These are phyloP conservation scores for Cantharellus anzutake DNA, from an alignment of 768 basidiomycete species.

Conservation along the genomic window DNA sequence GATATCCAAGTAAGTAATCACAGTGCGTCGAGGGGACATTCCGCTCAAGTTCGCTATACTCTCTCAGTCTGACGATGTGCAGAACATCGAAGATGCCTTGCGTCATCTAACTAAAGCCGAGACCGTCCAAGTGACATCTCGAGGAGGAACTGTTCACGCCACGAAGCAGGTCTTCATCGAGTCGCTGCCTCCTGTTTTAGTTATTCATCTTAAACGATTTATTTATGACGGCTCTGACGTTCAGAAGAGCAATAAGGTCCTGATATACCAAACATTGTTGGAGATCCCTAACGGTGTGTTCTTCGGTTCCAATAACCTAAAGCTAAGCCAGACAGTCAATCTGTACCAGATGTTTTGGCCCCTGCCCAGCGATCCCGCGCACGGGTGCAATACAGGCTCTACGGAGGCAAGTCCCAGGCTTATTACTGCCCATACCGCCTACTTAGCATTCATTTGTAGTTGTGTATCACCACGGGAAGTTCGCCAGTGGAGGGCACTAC, in stretches of 20 bases:
- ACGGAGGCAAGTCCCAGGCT: slow-evolving; percentile 40
- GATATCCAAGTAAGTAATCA: slow-evolving; percentile 54
- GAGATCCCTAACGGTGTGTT: slow-evolving; percentile 48
- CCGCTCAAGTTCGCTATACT: not conserved
- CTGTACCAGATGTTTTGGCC: slow-evolving; percentile 38
- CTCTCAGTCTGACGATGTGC: slow-evolving; percentile 45
- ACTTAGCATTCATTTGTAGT: slow-evolving; percentile 24
- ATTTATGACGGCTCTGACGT: slow-evolving; percentile 65
- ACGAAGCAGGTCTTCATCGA: slow-evolving; percentile 60
- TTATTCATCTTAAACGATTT: slow-evolving; percentile 84
- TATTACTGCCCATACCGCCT: not conserved
- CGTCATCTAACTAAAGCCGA: slow-evolving; percentile 61
- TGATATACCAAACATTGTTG: slow-evolving; percentile 59
- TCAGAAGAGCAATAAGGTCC: slow-evolving; percentile 70
- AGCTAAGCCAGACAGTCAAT: not conserved
- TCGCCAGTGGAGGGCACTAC: slow-evolving; percentile 88
- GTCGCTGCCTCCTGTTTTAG: slow-evolving; percentile 59
- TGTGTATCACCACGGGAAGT: slow-evolving; percentile 82
- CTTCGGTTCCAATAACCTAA: not conserved
- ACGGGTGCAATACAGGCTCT: slow-evolving; percentile 50
- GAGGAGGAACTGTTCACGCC: slow-evolving; percentile 48
- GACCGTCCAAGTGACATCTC: slow-evolving; percentile 49
- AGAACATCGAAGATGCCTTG: slow-evolving; percentile 70
- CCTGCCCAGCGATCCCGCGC: slow-evolving; percentile 26
- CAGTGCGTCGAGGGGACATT: too few species aligned